Evolutionary conservation across 176 grass and related monocot species (phyloP).

Genomic region (Melocanna baccifera): DNA sequence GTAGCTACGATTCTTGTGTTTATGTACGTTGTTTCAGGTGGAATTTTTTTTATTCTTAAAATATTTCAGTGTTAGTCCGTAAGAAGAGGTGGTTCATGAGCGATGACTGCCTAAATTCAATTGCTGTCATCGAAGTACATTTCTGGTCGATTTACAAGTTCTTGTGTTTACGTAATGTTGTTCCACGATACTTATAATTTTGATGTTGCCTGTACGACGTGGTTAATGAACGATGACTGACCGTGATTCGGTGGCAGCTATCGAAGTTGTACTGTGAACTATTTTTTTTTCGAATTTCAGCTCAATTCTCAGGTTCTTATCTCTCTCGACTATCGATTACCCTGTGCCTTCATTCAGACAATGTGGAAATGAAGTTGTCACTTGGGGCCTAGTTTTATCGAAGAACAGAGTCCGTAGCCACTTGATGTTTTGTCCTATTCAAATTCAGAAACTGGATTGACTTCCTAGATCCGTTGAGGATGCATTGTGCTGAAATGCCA

Average conservation of each 20-base stretch:
- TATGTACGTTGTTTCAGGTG: slow-evolving; percentile 37
- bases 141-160: slow-evolving; percentile 28
- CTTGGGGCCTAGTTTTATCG: too few species aligned
- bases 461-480: too few species aligned
- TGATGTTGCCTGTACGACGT: background rate
- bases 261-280: background rate
- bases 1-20: slow-evolving; percentile 34
- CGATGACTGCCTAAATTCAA: slow-evolving; percentile 44
- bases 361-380: too few species aligned
- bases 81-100: slow-evolving; percentile 45
- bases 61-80: slow-evolving; percentile 19
- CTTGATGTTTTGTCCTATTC: too few species aligned
- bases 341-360: too few species aligned
- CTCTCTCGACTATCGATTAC: too few species aligned
- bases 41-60: background rate
- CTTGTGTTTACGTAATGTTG: slow-evolving; percentile 5
- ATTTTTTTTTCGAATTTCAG: background rate
- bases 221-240: background rate
- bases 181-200: background rate
- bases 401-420: too few species aligned
- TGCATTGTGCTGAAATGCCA: too few species aligned
- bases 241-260: background rate
- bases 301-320: background rate
- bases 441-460: too few species aligned
- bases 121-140: slow-evolving; percentile 39